Conservation (phyloP, 345 rosid species). For the Brassica carinata region DNA sequence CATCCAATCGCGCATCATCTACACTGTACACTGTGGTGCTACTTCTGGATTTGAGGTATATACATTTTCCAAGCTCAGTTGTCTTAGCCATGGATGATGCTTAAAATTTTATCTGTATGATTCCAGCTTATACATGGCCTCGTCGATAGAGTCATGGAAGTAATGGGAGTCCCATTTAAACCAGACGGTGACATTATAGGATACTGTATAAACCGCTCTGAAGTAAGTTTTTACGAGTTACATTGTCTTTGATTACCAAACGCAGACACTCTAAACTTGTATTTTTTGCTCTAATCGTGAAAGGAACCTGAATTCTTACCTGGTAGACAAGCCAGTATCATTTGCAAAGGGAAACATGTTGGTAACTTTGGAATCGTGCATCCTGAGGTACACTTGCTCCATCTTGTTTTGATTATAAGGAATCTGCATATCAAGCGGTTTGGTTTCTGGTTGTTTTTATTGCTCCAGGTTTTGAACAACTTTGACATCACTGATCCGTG, state of each 20-base stretch:
- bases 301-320: slow-evolving; percentile 78
- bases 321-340: slow-evolving; percentile 79
- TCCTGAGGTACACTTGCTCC: slow-evolving; percentile 63
- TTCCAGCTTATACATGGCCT: slow-evolving; percentile 88
- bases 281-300: not conserved
- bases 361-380: slow-evolving; percentile 88
- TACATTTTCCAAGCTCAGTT: not conserved
- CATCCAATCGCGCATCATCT: slow-evolving; percentile 71
- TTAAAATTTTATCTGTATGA: not conserved
- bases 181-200: slow-evolving; percentile 51
- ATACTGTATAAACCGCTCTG: slow-evolving; percentile 60
- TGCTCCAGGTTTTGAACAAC: slow-evolving; percentile 66
- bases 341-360: slow-evolving; percentile 65
- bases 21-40: slow-evolving; percentile 84
- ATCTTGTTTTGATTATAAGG: not conserved
- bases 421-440: not conserved
- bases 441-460: not conserved
- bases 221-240: slow-evolving; percentile 50
- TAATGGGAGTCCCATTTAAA: slow-evolving; percentile 57
- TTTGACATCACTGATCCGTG: slow-evolving; percentile 84
- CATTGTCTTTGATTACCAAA: not conserved
- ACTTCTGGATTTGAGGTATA: slow-evolving; percentile 96
- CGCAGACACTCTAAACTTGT: not conserved
- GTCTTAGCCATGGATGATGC: not conserved
- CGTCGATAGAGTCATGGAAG: slow-evolving; percentile 75